These are phyloP conservation scores for Phyllosticta paracitricarpa DNA, from an alignment of 2,329 filamentous ascomycete species.

Conservation along the genomic window DNA sequence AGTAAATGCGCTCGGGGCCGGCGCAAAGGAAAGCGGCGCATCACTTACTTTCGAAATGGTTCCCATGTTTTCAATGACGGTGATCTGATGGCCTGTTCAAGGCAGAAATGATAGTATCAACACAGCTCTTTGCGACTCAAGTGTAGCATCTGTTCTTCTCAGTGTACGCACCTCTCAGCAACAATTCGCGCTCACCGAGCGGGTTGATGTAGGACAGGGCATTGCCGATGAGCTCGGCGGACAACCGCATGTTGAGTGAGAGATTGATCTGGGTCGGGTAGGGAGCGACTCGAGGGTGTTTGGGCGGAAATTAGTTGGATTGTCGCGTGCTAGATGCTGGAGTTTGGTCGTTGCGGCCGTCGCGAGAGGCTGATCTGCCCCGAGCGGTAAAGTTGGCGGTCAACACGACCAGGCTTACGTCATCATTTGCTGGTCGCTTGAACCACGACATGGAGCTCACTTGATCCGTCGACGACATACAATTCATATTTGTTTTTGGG, in stretches of 20 bases:
- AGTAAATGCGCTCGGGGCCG: not conserved
- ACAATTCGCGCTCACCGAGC: conserved; percentile 95
- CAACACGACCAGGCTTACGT: not conserved
- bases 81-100: conserved; percentile 86
- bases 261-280: not conserved
- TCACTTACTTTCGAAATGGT: conserved; percentile 59
- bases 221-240: conserved; percentile 83
- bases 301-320: not conserved
- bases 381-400: not conserved
- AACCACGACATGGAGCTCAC: too few species aligned
- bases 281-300: not conserved
- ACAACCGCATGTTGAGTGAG: conserved; percentile 41
- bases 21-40: conserved; percentile 17
- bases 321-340: not conserved
- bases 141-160: conserved; percentile 98
- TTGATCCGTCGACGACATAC: too few species aligned
- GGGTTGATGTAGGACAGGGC: conserved; percentile 98
- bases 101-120: conserved; percentile 63
- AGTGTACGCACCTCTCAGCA: conserved; percentile 87
- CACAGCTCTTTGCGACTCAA: conserved; percentile 53
- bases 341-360: not conserved
- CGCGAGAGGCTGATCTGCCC: not conserved
- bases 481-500: too few species aligned
- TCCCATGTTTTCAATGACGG: conserved; percentile 93
- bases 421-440: not conserved